phyloP scores from a whole-genome alignment of 2,329 filamentous ascomycete genomes.

The Fusarium sulawesiense region DNA sequence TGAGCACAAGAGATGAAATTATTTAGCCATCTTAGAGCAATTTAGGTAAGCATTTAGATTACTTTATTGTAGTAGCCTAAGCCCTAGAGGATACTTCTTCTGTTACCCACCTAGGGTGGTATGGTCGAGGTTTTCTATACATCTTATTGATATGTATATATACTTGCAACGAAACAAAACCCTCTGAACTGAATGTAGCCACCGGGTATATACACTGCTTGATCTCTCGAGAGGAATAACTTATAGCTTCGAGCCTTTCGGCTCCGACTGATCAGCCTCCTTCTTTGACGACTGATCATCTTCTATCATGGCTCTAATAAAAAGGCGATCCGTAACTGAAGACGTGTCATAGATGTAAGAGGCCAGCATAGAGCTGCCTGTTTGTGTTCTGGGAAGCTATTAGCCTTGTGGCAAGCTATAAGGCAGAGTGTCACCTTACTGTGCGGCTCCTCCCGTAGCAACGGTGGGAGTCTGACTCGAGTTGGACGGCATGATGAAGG shows the following conservation, averaged over 20 bases:
- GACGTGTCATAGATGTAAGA: constrained; percentile 11
- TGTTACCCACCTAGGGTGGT: background rate
- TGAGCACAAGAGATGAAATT: too few relatives aligned
- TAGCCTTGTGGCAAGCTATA: background rate
- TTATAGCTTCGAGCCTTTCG: constrained; percentile 7
- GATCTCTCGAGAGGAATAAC: background rate
- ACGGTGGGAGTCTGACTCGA: background rate
- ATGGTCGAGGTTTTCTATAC: background rate
- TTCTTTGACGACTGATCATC: background rate
- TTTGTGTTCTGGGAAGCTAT: background rate
- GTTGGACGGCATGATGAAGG: constrained; percentile 14
- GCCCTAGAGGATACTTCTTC: too few relatives aligned
- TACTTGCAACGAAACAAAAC: background rate
- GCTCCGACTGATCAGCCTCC: background rate
- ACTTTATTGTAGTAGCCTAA: too few relatives aligned
- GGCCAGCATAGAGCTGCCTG: background rate
- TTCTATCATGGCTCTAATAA: constrained; percentile 2
- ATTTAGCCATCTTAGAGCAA: too few relatives aligned
- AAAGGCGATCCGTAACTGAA: constrained; percentile 11
- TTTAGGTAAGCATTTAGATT: too few relatives aligned
- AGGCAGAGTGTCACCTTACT: constrained; percentile 2
- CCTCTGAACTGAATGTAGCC: background rate
- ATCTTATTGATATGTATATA: background rate
- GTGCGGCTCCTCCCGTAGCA: background rate
- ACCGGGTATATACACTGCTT: background rate